Evolutionary conservation across 371 early-diverging fungal genomes (phyloP).

Genomic region (Mortierella sp.): DNA sequence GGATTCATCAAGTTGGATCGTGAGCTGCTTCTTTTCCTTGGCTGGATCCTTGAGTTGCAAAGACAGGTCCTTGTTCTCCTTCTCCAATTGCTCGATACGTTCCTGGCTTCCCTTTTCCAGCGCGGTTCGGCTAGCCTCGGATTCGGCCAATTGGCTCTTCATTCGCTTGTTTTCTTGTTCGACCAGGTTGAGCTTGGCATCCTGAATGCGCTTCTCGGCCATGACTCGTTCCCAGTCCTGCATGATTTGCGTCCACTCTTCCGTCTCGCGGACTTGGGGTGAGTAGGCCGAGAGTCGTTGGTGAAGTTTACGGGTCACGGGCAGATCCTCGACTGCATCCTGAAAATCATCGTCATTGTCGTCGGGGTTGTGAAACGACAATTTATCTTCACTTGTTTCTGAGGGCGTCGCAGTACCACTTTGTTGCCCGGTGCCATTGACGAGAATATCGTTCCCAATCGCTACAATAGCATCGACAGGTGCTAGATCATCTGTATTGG

Average conservation of each 20-base stretch:
- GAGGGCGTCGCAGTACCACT: slow-evolving; percentile 28
- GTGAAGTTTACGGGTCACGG: slow-evolving; percentile 41
- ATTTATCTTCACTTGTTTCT: slow-evolving; percentile 10
- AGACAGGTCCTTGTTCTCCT: slow-evolving; percentile 35
- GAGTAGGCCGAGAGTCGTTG: slow-evolving; percentile 48
- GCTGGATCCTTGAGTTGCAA: slow-evolving; percentile 32
- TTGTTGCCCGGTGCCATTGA: slow-evolving; percentile 18
- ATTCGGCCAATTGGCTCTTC: slow-evolving; percentile 39
- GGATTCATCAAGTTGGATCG: slow-evolving; percentile 38
- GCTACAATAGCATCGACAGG: slow-evolving; percentile 42
- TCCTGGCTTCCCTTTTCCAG: slow-evolving; percentile 36
- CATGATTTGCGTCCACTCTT: slow-evolving; percentile 53
- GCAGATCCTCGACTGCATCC: slow-evolving; percentile 43
- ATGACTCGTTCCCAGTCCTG: slow-evolving; percentile 54
- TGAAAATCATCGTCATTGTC: slow-evolving; percentile 36
- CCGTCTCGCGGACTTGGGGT: slow-evolving; percentile 39
- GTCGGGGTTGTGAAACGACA: slow-evolving; percentile 27
- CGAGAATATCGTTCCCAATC: slow-evolving; percentile 46
- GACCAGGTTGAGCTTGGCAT: slow-evolving; percentile 46
- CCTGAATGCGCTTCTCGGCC: slow-evolving; percentile 54
- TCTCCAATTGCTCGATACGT: slow-evolving; percentile 30
- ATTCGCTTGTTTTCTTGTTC: slow-evolving; percentile 54
- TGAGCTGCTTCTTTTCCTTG: slow-evolving; percentile 42
- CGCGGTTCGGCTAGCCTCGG: slow-evolving; percentile 28
- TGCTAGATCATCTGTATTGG: slow-evolving; percentile 15